Conservation (phyloP, 768 basidiomycete species). For the Psilocybe subaeruginosa region DNA sequence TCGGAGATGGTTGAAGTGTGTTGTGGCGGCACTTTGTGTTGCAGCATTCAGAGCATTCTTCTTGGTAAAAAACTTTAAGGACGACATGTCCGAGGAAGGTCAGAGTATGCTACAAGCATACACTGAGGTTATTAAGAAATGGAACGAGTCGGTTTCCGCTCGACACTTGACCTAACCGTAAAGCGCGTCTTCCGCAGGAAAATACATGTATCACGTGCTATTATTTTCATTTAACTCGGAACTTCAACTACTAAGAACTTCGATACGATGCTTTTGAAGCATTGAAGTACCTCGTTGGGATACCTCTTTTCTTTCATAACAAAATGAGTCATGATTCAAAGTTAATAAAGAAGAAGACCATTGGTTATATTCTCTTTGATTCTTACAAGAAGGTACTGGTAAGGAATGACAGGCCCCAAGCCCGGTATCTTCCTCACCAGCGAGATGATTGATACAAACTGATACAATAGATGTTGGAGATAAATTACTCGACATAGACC, state of each 20-base stretch:
- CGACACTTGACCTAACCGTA: neutral
- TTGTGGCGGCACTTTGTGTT: slow-evolving; percentile 60
- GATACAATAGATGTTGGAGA: slow-evolving; percentile 26
- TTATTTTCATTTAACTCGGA: neutral
- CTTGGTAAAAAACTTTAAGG: slow-evolving; percentile 14
- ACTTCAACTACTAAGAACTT: neutral
- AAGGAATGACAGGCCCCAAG: neutral
- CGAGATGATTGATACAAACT: slow-evolving; percentile 20
- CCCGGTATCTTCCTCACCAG: slow-evolving; percentile 1
- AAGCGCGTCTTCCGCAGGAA: neutral
- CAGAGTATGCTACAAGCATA: slow-evolving; percentile 3
- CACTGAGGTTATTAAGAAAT: neutral
- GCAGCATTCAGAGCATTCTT: slow-evolving; percentile 43
- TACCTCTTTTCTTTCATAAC: too few relatives aligned
- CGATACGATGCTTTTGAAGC: too few relatives aligned
- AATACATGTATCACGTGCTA: neutral
- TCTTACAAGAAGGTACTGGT: neutral
- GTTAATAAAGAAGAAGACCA: too few relatives aligned
- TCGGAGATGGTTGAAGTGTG: slow-evolving; percentile 66
- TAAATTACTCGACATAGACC: slow-evolving; percentile 21
- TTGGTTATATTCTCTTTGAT: neutral
- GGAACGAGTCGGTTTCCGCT: neutral
- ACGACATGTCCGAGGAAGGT: slow-evolving; percentile 9
- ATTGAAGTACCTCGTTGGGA: too few relatives aligned
- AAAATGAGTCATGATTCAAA: too few relatives aligned